Evolutionary conservation across 768 basidiomycete genomes (phyloP), one percentile per base, ranked within the genome.

Genomic region (Trametes elegans): DNA sequence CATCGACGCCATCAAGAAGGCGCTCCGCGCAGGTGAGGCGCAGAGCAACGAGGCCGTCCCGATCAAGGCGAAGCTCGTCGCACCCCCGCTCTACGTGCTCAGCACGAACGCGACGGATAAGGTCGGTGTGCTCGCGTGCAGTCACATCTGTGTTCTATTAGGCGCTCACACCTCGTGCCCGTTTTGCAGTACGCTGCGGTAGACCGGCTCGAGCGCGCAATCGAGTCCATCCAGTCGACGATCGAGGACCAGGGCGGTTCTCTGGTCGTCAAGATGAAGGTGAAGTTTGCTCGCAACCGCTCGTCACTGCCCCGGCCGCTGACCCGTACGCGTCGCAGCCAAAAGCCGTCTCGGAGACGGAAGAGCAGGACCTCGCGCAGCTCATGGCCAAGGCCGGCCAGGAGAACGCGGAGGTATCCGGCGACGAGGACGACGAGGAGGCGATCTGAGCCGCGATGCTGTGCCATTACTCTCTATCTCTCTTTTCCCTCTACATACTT

Each of bases 71-170:
- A 92, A 94, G 68, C 78, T 99, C 21, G 95, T 98, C 38, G 96
- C 96, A 0, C 97, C 97, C 7, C 96, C 96, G 24, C 70, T 99
- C 34, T 99, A 98, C 63, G 96, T 99, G 23, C 77, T 99, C 48
- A 93, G 89, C 62, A 95, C 93, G 26, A 98, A 98, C 60, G 89
- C 93, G 11, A 98, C 96, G 6, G 97, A 99, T 73, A 99, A 98
- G 82, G 87, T 85, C 32, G 36, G 76, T 46, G 18, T 7, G 8
- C 38, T 39, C 18, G 3, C n/a, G n/a, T n/a, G n/a, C 18, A 19
- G 3, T 24, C 26, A 36, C 8, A 52, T 23, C 3, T 7, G 35
- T 39, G 13, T 47, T 18, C 32, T 14, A 29, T 50, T 7, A 35
- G 57, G 9, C 29, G 19, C 27, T 53, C 6, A 18, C 18, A 14